Conservation (phyloP, 495 filamentous ascomycete genomes). For the Lophiotrema nucula region DNA sequence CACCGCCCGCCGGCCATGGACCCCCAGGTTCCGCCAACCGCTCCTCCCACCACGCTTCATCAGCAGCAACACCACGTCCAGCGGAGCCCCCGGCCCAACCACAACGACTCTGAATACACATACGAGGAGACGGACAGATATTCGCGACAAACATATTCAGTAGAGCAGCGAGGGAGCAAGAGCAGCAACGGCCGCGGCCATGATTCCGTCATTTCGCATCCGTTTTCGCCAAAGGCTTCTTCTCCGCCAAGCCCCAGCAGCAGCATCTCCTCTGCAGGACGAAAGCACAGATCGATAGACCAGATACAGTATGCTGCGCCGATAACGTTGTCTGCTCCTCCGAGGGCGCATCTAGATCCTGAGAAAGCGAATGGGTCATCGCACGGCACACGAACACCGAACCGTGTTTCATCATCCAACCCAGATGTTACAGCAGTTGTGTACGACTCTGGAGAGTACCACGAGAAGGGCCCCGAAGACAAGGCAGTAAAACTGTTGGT, state of each 20-base stretch:
- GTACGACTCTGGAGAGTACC: conserved; percentile 25
- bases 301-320: conserved; percentile 7
- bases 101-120: conserved; percentile 1
- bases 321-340: conserved; percentile 10
- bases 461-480: conserved; percentile 23
- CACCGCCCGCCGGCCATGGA: conserved; percentile 19
- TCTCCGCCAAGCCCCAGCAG: conserved; percentile 30
- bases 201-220: conserved; percentile 32
- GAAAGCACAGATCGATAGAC: background rate
- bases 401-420: conserved; percentile 21
- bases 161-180: conserved; percentile 11
- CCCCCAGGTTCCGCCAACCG: conserved; percentile 26
- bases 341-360: conserved; percentile 22
- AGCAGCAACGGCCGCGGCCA: conserved; percentile 11
- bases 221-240: conserved; percentile 22
- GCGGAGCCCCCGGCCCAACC: background rate
- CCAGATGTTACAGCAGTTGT: conserved; percentile 23
- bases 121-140: conserved; percentile 20
- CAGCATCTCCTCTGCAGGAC: conserved; percentile 25
- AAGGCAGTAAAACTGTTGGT: conserved; percentile 29
- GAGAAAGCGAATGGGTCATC: conserved; percentile 17
- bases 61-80: conserved; percentile 13
- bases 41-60: conserved; percentile 16
- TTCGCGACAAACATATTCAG: background rate
- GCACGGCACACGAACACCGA: conserved; percentile 5